A percentile compares a stretch with the other conserved stretches of the same genome.
Evolutionary conservation across 331 rosid genomes (phyloP).

Genomic region (Pyrus hybrid): DNA sequence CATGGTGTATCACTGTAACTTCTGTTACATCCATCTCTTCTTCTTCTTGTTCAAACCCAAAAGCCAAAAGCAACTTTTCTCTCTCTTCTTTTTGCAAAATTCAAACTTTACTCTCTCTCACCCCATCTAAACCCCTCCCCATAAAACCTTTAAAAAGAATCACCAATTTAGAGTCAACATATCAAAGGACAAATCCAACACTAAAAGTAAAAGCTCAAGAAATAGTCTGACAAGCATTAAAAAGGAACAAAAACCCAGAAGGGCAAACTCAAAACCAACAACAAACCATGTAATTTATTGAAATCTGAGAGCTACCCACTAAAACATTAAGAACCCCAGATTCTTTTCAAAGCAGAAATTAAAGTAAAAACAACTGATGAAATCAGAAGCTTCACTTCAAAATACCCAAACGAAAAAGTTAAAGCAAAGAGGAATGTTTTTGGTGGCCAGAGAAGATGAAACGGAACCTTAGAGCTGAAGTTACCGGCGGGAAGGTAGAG

Average conservation of each 20-base stretch:
- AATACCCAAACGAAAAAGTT: neutral
- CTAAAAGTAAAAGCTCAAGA: neutral
- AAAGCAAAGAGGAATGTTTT: neutral
- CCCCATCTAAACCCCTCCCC: neutral
- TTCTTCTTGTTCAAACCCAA: neutral
- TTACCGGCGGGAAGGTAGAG: neutral
- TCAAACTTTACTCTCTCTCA: neutral
- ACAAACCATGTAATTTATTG: neutral
- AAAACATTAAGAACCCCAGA: neutral
- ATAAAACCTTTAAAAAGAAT: neutral
- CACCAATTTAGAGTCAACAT: neutral
- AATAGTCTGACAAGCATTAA: neutral
- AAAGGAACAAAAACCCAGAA: neutral
- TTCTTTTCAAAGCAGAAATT: neutral
- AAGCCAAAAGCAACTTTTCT: neutral
- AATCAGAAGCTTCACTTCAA: neutral
- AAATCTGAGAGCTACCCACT: neutral
- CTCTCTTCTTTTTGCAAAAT: neutral
- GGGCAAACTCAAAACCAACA: neutral
- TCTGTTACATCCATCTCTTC: constrained; percentile 71
- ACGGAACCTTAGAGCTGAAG: constrained; percentile 25
- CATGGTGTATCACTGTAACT: constrained; percentile 68
- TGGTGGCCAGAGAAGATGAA: neutral
- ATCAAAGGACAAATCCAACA: neutral
- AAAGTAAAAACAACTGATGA: neutral